Conservation (phyloP, 768 basidiomycete species). For the Vararia minispora region DNA sequence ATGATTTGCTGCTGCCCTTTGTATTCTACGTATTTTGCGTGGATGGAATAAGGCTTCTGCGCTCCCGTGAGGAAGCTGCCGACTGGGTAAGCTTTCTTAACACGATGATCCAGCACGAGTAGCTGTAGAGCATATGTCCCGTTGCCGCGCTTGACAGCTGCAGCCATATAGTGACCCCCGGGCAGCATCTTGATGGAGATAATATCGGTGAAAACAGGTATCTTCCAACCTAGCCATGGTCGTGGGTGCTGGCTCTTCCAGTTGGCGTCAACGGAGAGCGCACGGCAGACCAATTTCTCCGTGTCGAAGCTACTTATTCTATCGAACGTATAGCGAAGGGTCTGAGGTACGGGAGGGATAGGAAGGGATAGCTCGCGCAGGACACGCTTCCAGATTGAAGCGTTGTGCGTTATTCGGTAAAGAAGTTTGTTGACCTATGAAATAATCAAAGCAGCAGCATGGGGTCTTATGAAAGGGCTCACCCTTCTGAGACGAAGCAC, state of each 20-base stretch:
- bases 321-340: constrained; percentile 8
- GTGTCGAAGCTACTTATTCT: constrained; percentile 12
- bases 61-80: constrained; percentile 5
- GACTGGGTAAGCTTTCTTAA: constrained; percentile 10
- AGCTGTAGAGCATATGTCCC: constrained; percentile 10
- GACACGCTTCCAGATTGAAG: constrained; percentile 13
- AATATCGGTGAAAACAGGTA: constrained; percentile 6
- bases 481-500: constrained; percentile 12
- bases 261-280: constrained; percentile 13
- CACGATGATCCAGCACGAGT: constrained; percentile 14
- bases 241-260: constrained; percentile 12
- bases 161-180: constrained; percentile 12
- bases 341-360: constrained; percentile 12
- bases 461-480: neutral
- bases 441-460: neutral
- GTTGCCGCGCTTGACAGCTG: constrained; percentile 6
- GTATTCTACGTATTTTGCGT: constrained; percentile 11
- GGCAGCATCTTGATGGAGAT: constrained; percentile 13
- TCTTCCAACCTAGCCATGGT: constrained; percentile 7
- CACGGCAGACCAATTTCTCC: constrained; percentile 11
- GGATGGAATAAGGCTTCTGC: constrained; percentile 11
- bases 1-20: constrained; percentile 8
- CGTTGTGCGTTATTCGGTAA: constrained; percentile 11
- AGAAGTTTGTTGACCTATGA: constrained; percentile 8
- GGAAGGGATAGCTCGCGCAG: constrained; percentile 11